phyloP scores from a whole-genome alignment of 768 basidiomycete species.

The Mycena venus region DNA sequence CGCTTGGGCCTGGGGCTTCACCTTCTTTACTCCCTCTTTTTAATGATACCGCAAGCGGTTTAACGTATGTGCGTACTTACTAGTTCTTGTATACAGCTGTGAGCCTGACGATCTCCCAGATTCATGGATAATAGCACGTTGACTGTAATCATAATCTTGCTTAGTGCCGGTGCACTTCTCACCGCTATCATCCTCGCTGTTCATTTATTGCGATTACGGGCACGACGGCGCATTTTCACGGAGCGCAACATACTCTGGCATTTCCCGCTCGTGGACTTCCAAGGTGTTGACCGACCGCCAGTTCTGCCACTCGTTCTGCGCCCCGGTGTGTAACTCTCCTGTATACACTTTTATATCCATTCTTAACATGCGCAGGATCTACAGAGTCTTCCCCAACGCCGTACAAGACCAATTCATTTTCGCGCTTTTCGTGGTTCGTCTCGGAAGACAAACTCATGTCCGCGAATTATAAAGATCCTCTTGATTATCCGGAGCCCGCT shows the following conservation, averaged over 20 bases:
- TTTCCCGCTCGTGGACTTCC: background rate
- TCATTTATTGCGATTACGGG: background rate
- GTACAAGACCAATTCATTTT: background rate
- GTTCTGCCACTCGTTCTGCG: background rate
- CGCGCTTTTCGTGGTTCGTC: constrained; percentile 17
- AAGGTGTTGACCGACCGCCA: background rate
- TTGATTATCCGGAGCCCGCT: background rate
- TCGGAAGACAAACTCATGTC: constrained; percentile 3
- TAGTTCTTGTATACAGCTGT: background rate
- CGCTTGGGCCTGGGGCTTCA: background rate
- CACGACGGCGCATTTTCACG: background rate
- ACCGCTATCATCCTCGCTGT: background rate
- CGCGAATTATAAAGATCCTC: background rate
- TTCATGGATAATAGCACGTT: background rate
- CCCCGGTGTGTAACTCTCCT: background rate
- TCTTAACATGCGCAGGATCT: background rate
- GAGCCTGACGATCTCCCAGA: background rate
- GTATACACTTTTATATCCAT: background rate
- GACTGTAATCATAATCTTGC: background rate
- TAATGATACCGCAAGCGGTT: constrained; percentile 12
- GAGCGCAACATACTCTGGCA: constrained; percentile 8
- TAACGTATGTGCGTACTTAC: background rate
- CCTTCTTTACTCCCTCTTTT: background rate
- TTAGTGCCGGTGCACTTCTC: background rate
- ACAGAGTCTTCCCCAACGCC: background rate